Conservation (phyloP, 805 yeast genomes). For the Candida bentonensis region DNA sequence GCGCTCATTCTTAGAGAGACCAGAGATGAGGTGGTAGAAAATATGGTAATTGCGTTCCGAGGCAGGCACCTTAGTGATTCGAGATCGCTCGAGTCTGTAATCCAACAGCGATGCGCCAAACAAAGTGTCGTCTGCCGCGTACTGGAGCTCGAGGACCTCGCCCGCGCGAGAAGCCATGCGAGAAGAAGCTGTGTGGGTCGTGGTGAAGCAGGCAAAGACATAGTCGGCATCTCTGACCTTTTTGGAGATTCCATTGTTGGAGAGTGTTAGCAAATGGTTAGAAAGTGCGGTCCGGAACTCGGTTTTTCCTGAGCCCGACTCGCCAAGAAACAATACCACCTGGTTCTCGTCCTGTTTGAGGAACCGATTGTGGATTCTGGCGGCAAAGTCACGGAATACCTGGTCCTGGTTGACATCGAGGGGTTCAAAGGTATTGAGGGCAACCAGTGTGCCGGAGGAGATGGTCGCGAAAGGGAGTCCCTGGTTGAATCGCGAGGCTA, state of each 20-base stretch:
- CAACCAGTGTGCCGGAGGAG: conserved; percentile 24
- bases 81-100: conserved; percentile 40
- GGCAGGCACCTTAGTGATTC: conserved; percentile 36
- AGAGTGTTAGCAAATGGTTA: conserved; percentile 19
- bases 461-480: conserved; percentile 27
- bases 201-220: conserved; percentile 25
- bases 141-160: conserved; percentile 39
- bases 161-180: conserved; percentile 38
- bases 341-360: conserved; percentile 24
- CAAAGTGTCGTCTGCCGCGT: conserved; percentile 29
- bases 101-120: conserved; percentile 42
- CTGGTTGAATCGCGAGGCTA: conserved; percentile 28
- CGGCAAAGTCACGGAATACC: conserved; percentile 23
- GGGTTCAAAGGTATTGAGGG: conserved; percentile 25
- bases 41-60: conserved; percentile 47
- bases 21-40: conserved; percentile 41
- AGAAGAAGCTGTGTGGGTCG: conserved; percentile 24
- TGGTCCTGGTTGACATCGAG: conserved; percentile 25
- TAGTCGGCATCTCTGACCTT: conserved; percentile 22
- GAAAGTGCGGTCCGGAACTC: conserved; percentile 21
- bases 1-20: conserved; percentile 29
- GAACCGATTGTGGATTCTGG: conserved; percentile 24
- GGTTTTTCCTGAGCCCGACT: conserved; percentile 27
- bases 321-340: conserved; percentile 26
- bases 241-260: conserved; percentile 23